A percentile compares a stretch with the other conserved stretches of the same genome.
Conservation (phyloP, 345 rosid genomes). For the Pseudoturritis turrita region DNA sequence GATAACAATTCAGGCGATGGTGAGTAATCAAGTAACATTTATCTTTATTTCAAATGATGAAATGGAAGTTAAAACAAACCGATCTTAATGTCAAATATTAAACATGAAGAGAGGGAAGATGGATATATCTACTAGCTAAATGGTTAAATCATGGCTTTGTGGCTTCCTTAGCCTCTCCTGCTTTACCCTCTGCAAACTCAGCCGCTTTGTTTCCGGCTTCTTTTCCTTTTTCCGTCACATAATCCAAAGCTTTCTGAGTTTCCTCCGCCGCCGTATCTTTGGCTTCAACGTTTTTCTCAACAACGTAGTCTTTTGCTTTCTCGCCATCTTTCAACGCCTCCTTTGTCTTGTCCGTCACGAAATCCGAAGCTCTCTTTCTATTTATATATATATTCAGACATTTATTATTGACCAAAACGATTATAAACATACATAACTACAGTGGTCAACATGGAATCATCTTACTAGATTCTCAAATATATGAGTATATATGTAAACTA, state of each 20-base stretch:
- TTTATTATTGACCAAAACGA: not conserved
- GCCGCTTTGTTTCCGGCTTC: conserved; percentile 23
- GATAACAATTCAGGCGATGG: not conserved
- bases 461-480: not conserved
- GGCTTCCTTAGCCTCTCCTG: conserved; percentile 28
- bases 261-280: not conserved
- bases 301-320: conserved; percentile 26
- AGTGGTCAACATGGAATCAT: not conserved
- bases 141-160: conserved; percentile 4
- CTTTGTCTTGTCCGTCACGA: conserved; percentile 20
- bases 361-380: conserved; percentile 30
- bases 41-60: not conserved
- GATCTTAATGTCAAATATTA: not conserved
- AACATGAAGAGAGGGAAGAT: not conserved
- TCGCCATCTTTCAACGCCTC: conserved; percentile 24
- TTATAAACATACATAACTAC: not conserved
- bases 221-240: conserved; percentile 33
- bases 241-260: conserved; percentile 24
- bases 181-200: conserved; percentile 16
- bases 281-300: conserved; percentile 17
- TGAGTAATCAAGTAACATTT: not conserved
- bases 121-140: too few relatives aligned
- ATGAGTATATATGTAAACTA: not conserved
- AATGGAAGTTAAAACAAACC: not conserved
- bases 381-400: not conserved